Conservation (phyloP, 192 early-diverging fungal species). For the Umbelopsis isabellina region DNA sequence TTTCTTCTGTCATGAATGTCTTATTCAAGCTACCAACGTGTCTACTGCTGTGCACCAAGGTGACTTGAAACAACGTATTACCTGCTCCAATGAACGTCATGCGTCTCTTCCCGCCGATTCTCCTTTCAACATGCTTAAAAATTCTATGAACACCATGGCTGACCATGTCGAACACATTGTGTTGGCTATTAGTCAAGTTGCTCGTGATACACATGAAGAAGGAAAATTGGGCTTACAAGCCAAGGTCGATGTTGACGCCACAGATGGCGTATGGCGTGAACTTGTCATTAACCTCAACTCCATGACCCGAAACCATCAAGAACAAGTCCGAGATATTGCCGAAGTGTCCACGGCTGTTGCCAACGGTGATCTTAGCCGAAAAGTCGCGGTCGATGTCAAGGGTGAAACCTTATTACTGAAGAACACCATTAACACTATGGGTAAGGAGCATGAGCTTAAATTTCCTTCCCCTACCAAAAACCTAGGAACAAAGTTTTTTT, state of each 20-base stretch:
- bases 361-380: slow-evolving; percentile 70
- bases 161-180: slow-evolving; percentile 60
- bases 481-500: background rate
- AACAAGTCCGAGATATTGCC: slow-evolving; percentile 70
- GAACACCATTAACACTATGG: slow-evolving; percentile 76
- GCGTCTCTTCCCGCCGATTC: slow-evolving; percentile 18
- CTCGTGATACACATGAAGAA: slow-evolving; percentile 70
- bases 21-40: slow-evolving; percentile 49
- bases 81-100: slow-evolving; percentile 40
- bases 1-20: slow-evolving; percentile 51
- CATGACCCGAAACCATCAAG: slow-evolving; percentile 56
- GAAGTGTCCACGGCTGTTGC: slow-evolving; percentile 72
- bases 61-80: slow-evolving; percentile 48
- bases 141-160: slow-evolving; percentile 63
- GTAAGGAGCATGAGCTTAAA: slow-evolving; percentile 40
- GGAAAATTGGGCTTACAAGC: slow-evolving; percentile 75
- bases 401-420: slow-evolving; percentile 80
- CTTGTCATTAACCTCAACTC: slow-evolving; percentile 60
- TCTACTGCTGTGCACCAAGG: slow-evolving; percentile 52
- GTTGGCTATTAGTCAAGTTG: slow-evolving; percentile 67
- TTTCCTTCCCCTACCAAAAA: slow-evolving; percentile 12
- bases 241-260: slow-evolving; percentile 44
- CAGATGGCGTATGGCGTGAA: slow-evolving; percentile 58
- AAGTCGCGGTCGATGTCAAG: slow-evolving; percentile 67
- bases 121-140: slow-evolving; percentile 48